phyloP scores from a whole-genome alignment of 225 moss, liverwort and hornwort species.

The Polytrichum commune region DNA sequence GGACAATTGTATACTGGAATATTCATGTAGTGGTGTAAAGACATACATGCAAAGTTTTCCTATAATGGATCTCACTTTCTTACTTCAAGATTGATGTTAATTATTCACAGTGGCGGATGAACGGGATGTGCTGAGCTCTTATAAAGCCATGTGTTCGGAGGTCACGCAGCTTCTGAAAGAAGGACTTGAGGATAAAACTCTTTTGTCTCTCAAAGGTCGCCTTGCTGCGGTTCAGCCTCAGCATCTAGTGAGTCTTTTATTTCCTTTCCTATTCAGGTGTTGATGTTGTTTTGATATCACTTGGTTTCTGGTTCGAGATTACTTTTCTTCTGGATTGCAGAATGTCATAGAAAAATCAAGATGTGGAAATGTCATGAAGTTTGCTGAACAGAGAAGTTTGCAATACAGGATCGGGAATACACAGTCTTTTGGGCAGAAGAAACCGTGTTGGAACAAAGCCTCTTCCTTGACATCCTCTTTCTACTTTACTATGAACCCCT shows the following conservation, averaged over 20 bases:
- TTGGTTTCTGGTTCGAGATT: background rate
- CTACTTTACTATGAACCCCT: slow-evolving; percentile 95
- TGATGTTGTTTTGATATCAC: background rate
- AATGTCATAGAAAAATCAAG: too few relatives aligned
- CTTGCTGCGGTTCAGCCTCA: slow-evolving; percentile 74
- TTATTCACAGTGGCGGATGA: slow-evolving; percentile 79
- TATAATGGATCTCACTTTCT: background rate
- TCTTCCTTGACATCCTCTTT: slow-evolving; percentile 84
- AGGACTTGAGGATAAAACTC: slow-evolving; percentile 68
- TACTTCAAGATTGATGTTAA: slow-evolving; percentile 6
- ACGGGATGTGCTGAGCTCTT: slow-evolving; percentile 47
- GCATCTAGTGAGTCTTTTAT: slow-evolving; percentile 56
- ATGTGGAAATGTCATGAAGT: background rate
- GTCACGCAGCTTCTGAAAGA: slow-evolving; percentile 63
- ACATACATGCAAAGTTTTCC: too few relatives aligned
- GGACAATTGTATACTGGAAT: too few relatives aligned
- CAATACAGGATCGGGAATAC: slow-evolving; percentile 71
- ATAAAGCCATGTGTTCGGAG: slow-evolving; percentile 60
- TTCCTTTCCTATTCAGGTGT: slow-evolving; percentile 3
- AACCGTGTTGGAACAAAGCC: slow-evolving; percentile 83
- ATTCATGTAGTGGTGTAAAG: too few relatives aligned
- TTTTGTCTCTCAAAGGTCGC: slow-evolving; percentile 56
- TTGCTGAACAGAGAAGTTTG: slow-evolving; percentile 15
- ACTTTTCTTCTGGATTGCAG: too few relatives aligned
- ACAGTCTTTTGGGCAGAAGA: slow-evolving; percentile 92